phyloP scores from a whole-genome alignment of 2,329 filamentous ascomycete species.

The Nannizzia gypsea region DNA sequence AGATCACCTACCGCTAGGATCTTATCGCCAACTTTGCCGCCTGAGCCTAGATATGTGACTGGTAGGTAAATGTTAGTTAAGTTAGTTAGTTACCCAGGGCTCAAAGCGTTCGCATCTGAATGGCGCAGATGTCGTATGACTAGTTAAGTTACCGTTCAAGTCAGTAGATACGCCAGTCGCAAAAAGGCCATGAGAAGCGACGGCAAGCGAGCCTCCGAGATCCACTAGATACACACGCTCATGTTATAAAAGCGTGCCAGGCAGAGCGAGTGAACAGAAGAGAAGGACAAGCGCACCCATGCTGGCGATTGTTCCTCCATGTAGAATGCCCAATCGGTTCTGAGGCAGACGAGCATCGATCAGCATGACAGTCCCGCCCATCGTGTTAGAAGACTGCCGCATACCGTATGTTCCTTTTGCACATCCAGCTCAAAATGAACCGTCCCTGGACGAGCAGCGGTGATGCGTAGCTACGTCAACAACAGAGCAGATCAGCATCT shows the following conservation, averaged over 20 bases:
- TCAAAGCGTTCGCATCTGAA: background rate
- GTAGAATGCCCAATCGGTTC: slow-evolving; percentile 55
- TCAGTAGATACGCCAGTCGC: slow-evolving; percentile 57
- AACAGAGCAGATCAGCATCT: background rate
- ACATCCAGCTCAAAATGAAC: slow-evolving; percentile 56
- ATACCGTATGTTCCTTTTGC: slow-evolving; percentile 52
- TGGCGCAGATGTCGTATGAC: too few relatives aligned
- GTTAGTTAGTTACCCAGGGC: background rate
- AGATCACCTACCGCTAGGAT: slow-evolving; percentile 39
- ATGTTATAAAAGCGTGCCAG: background rate
- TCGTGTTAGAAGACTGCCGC: slow-evolving; percentile 11
- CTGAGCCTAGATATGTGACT: slow-evolving; percentile 54
- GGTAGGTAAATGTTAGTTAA: background rate
- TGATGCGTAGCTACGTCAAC: slow-evolving; percentile 44
- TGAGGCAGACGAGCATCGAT: slow-evolving; percentile 19
- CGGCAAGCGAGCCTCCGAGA: slow-evolving; percentile 53
- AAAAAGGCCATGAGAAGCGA: slow-evolving; percentile 53
- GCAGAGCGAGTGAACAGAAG: background rate
- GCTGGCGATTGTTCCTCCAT: slow-evolving; percentile 56
- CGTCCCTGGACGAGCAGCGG: slow-evolving; percentile 46
- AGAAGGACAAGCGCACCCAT: slow-evolving; percentile 31
- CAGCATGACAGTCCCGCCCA: background rate
- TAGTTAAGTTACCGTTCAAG: slow-evolving; percentile 39
- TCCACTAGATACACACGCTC: slow-evolving; percentile 37
- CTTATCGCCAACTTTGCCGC: slow-evolving; percentile 51